Evolutionary conservation across 116 monocot species (phyloP).

Genomic region (Cymodocea nodosa): DNA sequence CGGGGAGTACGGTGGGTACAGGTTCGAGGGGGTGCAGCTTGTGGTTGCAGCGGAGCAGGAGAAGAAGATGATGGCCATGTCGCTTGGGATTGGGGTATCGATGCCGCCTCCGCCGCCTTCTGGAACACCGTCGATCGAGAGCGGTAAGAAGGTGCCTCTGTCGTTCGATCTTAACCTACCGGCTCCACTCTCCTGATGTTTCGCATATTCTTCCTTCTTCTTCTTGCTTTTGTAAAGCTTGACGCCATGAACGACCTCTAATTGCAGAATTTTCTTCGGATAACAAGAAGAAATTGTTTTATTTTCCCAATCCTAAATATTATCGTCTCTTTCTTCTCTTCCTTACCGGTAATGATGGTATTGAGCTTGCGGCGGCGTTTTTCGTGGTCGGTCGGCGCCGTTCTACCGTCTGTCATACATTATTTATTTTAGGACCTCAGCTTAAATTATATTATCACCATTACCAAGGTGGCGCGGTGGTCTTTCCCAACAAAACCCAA

Average conservation of each 20-base stretch:
- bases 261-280: not conserved
- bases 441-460: no score
- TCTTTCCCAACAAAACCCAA: no score
- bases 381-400: no score
- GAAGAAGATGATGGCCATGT: conserved; percentile 1
- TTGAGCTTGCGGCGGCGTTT: no score
- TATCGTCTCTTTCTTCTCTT: no score
- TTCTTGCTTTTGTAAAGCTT: not conserved
- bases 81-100: not conserved
- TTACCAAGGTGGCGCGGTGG: no score
- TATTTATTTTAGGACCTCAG: no score
- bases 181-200: conserved; percentile 6
- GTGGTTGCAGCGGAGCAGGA: conserved; percentile 7
- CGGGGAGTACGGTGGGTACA: not conserved
- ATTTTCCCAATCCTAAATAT: no score
- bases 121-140: not conserved
- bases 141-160: conserved; percentile 7
- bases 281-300: no score
- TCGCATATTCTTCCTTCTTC: not conserved
- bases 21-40: conserved; percentile 10
- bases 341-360: no score
- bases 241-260: not conserved
- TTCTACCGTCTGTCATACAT: no score
- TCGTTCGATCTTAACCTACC: conserved; percentile 22
- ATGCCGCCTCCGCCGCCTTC: not conserved